Conservation (phyloP, 495 filamentous ascomycete species). For the Penicillium herquei region DNA sequence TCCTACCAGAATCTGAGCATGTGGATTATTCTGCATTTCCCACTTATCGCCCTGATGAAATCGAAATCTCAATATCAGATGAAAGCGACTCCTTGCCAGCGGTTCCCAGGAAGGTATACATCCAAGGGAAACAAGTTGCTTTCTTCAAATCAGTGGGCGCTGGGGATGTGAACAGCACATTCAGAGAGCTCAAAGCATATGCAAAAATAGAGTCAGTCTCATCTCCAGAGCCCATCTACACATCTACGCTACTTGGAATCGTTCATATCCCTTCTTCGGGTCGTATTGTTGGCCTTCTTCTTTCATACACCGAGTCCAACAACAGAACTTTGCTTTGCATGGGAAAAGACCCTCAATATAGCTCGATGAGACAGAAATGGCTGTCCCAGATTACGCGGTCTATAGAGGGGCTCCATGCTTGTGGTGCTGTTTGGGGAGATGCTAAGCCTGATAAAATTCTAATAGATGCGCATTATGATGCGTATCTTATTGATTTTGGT, state of each 20-base stretch:
- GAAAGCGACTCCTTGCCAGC: background rate
- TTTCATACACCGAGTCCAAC: slow-evolving; percentile 1
- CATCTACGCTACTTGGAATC: slow-evolving; percentile 1
- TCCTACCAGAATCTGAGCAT: background rate
- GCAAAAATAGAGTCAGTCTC: background rate
- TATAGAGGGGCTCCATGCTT: slow-evolving; percentile 2
- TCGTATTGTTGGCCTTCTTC: slow-evolving; percentile 3
- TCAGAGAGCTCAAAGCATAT: background rate
- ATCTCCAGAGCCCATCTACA: background rate
- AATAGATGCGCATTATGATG: background rate
- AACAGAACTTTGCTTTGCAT: background rate
- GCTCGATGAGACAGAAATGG: slow-evolving; percentile 2
- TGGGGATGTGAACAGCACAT: background rate
- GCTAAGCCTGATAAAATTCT: slow-evolving; percentile 1
- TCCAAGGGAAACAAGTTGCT: background rate
- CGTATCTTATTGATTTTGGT: slow-evolving; percentile 2
- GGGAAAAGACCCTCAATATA: background rate
- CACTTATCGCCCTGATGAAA: background rate
- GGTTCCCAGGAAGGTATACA: background rate
- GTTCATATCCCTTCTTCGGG: slow-evolving; percentile 5
- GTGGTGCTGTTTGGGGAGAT: slow-evolving; percentile 3
- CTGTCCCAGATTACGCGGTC: background rate
- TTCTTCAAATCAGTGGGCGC: slow-evolving; percentile 1
- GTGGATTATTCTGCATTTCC: slow-evolving; percentile 1
- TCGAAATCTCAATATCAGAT: background rate